These are phyloP conservation scores for Saccharum hybrid DNA, from an alignment of 202 grass and related monocot genomes.

Conservation along the genomic window DNA sequence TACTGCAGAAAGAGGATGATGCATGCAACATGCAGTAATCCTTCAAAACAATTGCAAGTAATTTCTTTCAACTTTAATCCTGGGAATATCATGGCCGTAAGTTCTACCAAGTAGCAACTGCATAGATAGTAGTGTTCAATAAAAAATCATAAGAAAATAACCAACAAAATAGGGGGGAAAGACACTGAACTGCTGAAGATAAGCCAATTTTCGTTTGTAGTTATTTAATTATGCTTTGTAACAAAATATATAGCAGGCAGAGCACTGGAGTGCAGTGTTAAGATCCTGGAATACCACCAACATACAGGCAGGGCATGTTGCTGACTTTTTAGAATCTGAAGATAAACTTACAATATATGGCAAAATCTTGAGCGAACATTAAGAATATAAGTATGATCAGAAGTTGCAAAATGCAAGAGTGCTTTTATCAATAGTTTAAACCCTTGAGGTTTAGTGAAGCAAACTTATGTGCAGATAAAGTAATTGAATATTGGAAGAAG, in stretches of 20 bases:
- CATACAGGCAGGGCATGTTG: slow-evolving; percentile 13
- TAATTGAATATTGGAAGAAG: neutral
- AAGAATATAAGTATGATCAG: neutral
- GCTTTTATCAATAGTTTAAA: neutral
- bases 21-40: slow-evolving; percentile 15
- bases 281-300: neutral
- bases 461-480: slow-evolving; percentile 7
- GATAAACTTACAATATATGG: slow-evolving; percentile 17
- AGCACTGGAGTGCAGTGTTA: neutral
- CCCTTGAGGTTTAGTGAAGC: slow-evolving; percentile 2
- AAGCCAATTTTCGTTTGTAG: neutral
- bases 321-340: slow-evolving; percentile 25
- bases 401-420: neutral
- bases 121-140: slow-evolving; percentile 3
- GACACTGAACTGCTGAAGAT: neutral
- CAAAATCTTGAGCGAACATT: slow-evolving; percentile 10
- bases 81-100: neutral
- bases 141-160: slow-evolving; percentile 20
- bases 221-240: slow-evolving; percentile 5
- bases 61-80: slow-evolving; percentile 4
- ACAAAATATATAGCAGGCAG: neutral
- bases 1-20: slow-evolving; percentile 20
- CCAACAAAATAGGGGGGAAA: neutral
- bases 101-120: neutral
- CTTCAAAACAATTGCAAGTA: neutral